phyloP scores from a whole-genome alignment of 306 rosid genomes.

The Leucaena leucocephala region DNA sequence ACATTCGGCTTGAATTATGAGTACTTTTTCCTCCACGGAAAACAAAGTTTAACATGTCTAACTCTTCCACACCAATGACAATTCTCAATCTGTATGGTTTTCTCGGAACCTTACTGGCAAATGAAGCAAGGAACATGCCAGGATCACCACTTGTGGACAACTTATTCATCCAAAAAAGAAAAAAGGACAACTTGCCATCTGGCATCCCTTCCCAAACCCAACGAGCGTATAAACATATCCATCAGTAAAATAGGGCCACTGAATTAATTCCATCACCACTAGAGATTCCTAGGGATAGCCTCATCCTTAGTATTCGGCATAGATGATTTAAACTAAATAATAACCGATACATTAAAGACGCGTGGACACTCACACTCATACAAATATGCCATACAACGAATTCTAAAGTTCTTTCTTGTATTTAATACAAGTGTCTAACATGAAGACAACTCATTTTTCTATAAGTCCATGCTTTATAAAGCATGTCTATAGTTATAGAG shows the following conservation, averaged over 20 bases:
- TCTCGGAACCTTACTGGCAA: constrained; percentile 19
- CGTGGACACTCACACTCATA: background rate
- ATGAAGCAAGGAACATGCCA: constrained; percentile 31
- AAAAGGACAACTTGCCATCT: constrained; percentile 13
- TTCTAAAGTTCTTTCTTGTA: background rate
- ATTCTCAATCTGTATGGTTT: constrained; percentile 30
- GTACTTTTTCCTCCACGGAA: constrained; percentile 22
- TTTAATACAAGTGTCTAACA: background rate
- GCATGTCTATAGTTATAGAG: background rate
- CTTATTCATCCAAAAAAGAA: constrained; percentile 24
- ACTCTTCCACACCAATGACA: constrained; percentile 23
- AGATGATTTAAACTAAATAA: constrained; percentile 22
- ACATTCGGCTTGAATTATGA: constrained; percentile 28
- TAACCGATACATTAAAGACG: background rate
- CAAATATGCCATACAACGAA: background rate
- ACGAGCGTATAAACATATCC: constrained; percentile 35
- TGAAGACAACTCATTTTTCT: background rate
- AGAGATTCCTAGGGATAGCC: constrained; percentile 41
- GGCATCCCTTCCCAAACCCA: constrained; percentile 32
- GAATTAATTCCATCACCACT: constrained; percentile 41
- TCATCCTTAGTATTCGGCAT: constrained; percentile 24
- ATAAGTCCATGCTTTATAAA: background rate
- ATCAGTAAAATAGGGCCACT: constrained; percentile 35
- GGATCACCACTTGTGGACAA: constrained; percentile 32
- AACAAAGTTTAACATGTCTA: constrained; percentile 17